Conservation (phyloP, 2,329 filamentous ascomycete species). For the Epichloe scottii region DNA sequence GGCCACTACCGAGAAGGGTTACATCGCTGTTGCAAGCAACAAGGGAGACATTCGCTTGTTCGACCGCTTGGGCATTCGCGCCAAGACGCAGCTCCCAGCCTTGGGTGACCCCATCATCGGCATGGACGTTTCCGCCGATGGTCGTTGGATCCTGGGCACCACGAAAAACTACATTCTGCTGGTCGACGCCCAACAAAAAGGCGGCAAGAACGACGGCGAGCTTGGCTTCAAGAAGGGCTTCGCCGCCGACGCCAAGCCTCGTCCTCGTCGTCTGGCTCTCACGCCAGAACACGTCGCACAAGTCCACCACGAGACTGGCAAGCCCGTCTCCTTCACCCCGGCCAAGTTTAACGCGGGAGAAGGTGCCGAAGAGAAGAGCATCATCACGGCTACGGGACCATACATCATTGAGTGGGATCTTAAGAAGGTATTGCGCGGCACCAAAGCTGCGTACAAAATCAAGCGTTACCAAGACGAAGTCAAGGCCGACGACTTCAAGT, state of each 20-base stretch:
- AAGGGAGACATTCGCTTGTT: conserved; percentile 97
- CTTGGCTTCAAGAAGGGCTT: conserved; percentile 95
- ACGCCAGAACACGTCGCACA: conserved; percentile 90
- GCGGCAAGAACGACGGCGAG: conserved; percentile 92
- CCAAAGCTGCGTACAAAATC: conserved; percentile 86
- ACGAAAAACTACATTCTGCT: conserved; percentile 90
- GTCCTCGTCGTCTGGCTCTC: conserved; percentile 78
- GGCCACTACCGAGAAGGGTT: conserved; percentile 90
- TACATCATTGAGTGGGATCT: conserved; percentile 96
- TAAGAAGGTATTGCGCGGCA: conserved; percentile 72
- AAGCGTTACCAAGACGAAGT: conserved; percentile 93
- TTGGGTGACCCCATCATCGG: conserved; percentile 91
- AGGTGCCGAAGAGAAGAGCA: conserved; percentile 73
- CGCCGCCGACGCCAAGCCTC: conserved; percentile 83
- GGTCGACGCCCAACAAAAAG: conserved; percentile 80
- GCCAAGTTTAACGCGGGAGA: conserved; percentile 89
- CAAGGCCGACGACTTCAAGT: conserved; percentile 97
- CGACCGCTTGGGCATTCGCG: conserved; percentile 89
- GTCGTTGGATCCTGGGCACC: conserved; percentile 88
- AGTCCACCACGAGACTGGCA: conserved; percentile 91
- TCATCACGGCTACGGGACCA: conserved; percentile 90
- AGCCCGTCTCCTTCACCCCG: conserved; percentile 73
- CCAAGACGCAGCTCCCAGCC: conserved; percentile 92
- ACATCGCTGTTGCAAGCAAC: conserved; percentile 92
- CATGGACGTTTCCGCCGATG: conserved; percentile 88